Percentiles rank a stretch among this genome's conserved stretches.
phyloP scores from a whole-genome alignment of 306 rosid species.

The Calophaca sinica region DNA sequence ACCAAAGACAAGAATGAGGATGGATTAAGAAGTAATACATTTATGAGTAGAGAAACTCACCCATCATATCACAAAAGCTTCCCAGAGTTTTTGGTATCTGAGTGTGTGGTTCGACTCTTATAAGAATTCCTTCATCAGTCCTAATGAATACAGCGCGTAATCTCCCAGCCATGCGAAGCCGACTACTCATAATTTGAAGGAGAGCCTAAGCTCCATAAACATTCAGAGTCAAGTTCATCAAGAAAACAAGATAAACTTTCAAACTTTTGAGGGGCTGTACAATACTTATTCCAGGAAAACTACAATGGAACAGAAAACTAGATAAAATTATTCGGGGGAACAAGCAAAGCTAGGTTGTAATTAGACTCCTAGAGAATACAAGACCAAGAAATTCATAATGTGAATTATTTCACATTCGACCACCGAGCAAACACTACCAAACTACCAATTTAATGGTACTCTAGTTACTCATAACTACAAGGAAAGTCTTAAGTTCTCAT shows the following conservation, averaged over 20 bases:
- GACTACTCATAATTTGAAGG: constrained; percentile 40
- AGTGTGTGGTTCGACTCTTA: constrained; percentile 41
- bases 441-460: background rate
- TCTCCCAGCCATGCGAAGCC: constrained; percentile 37
- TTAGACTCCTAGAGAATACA: background rate
- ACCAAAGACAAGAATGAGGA: constrained; percentile 5
- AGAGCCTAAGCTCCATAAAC: constrained; percentile 15
- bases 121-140: constrained; percentile 43
- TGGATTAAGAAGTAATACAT: background rate
- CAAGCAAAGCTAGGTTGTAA: background rate
- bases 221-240: background rate
- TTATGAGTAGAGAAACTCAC: constrained; percentile 18
- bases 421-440: too few species aligned
- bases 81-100: constrained; percentile 21
- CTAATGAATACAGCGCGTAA: constrained; percentile 35
- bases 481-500: background rate
- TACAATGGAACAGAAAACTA: background rate
- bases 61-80: constrained; percentile 40
- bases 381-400: background rate
- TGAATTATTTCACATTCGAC: too few species aligned
- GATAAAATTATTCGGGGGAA: background rate
- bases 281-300: background rate
- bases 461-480: background rate
- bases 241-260: background rate
- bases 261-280: background rate